Base-by-base conservation (phyloP, 352 stramenopile genomes). In the Globisporangium radiosum region DNA sequence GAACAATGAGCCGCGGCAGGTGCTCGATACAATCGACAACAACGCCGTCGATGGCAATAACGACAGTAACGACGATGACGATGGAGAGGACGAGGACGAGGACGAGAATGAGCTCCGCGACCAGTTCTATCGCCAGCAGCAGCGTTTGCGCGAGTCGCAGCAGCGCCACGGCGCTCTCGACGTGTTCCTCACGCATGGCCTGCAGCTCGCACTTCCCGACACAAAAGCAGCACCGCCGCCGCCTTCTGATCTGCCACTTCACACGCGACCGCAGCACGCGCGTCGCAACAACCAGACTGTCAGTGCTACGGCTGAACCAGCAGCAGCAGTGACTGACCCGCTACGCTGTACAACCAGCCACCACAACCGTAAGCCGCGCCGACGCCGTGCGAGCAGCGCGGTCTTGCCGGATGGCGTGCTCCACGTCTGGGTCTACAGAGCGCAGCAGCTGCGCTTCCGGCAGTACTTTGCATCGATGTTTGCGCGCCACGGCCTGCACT, bases 351-450 rank as follows among this genome's bases (percentile, higher is more conserved):
- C 25, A 25, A 25, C 25, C 25, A 25, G 25, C 25, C 25, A 25
- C 25, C 25, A 25, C 25, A 25, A 25, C 25, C 25, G 25, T 25
- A 44, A 49, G 33, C 51, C 15, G 7, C 51, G 36, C 7, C 57
- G 57, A 5, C 57, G 57, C 5, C 50, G 51, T 8, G 42, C 40
- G 43, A 63, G 58, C 43, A 63, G 45, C 52, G 58, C 58, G 11
- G 38, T 62, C 11, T 42, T 74, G 36, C 68, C 68, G 5, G 64
- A 74, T 3, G 68, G 68, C 6, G 59, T 59, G 45, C 59, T 88
- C 47, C 72, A 80, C 47, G 61, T 86, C 13, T 81, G 74, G 66
- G 70, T 86, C 6, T 85, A 78, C 52, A 66, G 83, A 55, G 76
- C 76, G 25, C 65, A 71, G 3, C 70, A 73, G 2, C 66, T 88